A percentile compares a stretch with the other conserved stretches of the same genome.
These are phyloP conservation scores for Emmonsiellopsis sp. DNA, from an alignment of 2,329 filamentous ascomycete genomes.

Conservation along the genomic window DNA sequence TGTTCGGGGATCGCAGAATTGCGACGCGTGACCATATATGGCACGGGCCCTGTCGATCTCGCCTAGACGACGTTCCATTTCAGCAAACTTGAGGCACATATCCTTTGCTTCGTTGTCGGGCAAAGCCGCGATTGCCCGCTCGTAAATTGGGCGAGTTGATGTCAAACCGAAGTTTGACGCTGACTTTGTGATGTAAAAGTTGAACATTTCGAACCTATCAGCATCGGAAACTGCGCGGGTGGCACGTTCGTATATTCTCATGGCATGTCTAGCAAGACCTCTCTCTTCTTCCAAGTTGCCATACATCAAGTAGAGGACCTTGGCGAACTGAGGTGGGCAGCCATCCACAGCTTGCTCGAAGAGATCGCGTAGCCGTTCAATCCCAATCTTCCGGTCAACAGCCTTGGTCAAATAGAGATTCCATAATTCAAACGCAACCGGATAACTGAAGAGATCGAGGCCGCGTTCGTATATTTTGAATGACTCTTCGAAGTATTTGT, in stretches of 20 bases:
- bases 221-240: constrained; percentile 92
- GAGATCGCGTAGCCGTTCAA: constrained; percentile 84
- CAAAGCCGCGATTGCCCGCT: constrained; percentile 85
- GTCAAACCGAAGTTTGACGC: constrained; percentile 96
- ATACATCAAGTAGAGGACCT: constrained; percentile 95
- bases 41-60: constrained; percentile 92
- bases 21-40: constrained; percentile 92
- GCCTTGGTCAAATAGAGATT: constrained; percentile 97
- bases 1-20: constrained; percentile 92
- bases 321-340: constrained; percentile 91
- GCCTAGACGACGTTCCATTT: constrained; percentile 85
- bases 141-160: constrained; percentile 90
- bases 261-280: constrained; percentile 86
- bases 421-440: constrained; percentile 96
- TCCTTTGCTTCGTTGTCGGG: constrained; percentile 88
- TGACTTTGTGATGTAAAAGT: constrained; percentile 98
- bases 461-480: constrained; percentile 98
- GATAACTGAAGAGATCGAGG: constrained; percentile 95
- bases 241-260: constrained; percentile 97
- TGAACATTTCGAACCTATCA: constrained; percentile 94
- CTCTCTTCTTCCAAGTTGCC: constrained; percentile 93
- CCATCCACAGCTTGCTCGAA: constrained; percentile 96
- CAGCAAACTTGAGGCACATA: constrained; percentile 98
- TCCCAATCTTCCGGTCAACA: constrained; percentile 89
- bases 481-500: constrained; percentile 91